Base-by-base conservation (phyloP, 169 alveolate genomes). In the Ichthyophthirius multifiliis region DNA sequence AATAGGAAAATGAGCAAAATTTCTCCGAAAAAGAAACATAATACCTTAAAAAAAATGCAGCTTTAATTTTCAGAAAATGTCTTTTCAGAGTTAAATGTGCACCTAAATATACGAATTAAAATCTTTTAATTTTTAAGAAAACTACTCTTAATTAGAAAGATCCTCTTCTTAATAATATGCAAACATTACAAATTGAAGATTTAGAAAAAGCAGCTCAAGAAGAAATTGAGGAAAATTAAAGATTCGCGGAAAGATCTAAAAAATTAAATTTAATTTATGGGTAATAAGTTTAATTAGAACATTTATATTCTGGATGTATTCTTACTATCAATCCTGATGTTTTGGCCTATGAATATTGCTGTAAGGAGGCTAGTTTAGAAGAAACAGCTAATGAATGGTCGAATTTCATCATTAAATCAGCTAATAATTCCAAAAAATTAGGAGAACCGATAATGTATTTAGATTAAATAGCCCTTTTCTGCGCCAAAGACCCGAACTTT, bases 381-480 rank as follows among this genome's bases (percentile, higher is more conserved):
- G 86, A 81, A 48, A 0, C 13, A 20, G 73, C 80, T 5, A 46
- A 43, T 27, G 16, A 37, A 37, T 65, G 76, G 76, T 81, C 86
- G 13, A 81, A 81, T 41, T 81, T 81, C 43, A 45, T 44, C n/a
- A 71, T 81, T 15, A 34, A 43, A 27, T 81, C 86, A 13, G 32
- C 65, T 16, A 81, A 81, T 55, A 31, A 71, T 12, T 65, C 78
- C 7, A 67, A 81, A 10, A 55, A 73, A 15, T 18, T 39, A 1
- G 86, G 86, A 12, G 86, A 81, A 41, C 86, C 86, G 7, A 47
- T 81, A 0, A 15, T 71, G 10, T 81, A 81, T 73, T 71, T 74
- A 45, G 86, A 81, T 37, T 71, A 81, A 12, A 47, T 81, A 5
- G 43, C 47, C 37, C 12, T 81, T 45, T 34, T 39, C 18, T 47